Evolutionary conservation across 2,329 filamentous ascomycete species (phyloP), one percentile per base, ranked within the genome.

Genomic region (Fusarium robinianum): DNA sequence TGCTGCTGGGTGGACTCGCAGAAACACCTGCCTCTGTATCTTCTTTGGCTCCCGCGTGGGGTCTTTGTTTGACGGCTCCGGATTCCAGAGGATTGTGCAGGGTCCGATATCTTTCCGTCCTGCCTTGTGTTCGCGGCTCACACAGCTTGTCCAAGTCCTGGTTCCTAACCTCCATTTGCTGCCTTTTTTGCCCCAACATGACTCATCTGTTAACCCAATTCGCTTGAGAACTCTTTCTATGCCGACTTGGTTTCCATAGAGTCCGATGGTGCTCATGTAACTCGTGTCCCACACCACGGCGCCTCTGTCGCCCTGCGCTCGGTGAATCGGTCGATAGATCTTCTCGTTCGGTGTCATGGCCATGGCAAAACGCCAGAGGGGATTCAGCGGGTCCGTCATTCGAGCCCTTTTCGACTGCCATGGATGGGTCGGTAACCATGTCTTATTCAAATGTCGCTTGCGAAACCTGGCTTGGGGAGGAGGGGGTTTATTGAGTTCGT

Each of bases 321-420:
- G 83, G 72, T 97, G 90, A 0, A 89, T 94, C 31, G 89, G 83
- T 36, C 94, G 78, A 65, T 96, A 96, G 37, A 86, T 84, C 73
- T 99, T 99, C 63, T 90, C 85, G 18, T 87, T 95, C 0, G 92
- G 90, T 5, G 88, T 90, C 52, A 95, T 67, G 0, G 91, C 90
- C 16, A 97, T 73, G 1, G 89, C 83, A 67, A 96, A 96, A 26
- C 90, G 81, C 94, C 94, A 99, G n/a, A 94, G 69, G 3, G 89
- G 86, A 30, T 86, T 78, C 34, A 80, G 84, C 0, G 88, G 86
- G 6, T 81, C 78, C 1, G 90, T 90, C 88, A 99, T 95, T 48
- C 81, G 87, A 15, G 94, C 90, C 47, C 94, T 78, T 68, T 99
- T 99, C 3, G 92, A 85, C 69, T 96, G 91, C 80, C 88, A 99